Conservation (phyloP, 78 protist genomes). For the Speleostelium caveatum region DNA sequence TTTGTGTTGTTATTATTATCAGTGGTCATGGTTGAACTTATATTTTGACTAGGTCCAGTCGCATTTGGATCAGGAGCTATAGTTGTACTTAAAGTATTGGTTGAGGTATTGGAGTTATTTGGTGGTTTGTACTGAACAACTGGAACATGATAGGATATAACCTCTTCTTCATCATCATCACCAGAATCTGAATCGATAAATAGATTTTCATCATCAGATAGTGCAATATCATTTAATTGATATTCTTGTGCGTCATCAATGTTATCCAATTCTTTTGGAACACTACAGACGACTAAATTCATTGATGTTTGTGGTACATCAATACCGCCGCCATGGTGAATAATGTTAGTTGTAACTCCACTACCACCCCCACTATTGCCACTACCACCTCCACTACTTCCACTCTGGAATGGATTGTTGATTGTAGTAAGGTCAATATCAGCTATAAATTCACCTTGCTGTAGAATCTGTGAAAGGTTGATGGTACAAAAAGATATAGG, state of each 20-base stretch:
- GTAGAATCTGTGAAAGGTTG: slow-evolving; percentile 71
- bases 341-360: background rate
- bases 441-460: slow-evolving; percentile 68
- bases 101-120: background rate
- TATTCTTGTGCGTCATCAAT: slow-evolving; percentile 75
- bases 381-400: background rate
- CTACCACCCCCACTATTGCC: background rate
- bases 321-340: background rate
- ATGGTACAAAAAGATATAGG: slow-evolving; percentile 28
- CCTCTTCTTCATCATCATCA: slow-evolving; percentile 71
- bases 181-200: slow-evolving; percentile 67
- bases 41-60: background rate
- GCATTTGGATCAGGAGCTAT: background rate
- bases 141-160: slow-evolving; percentile 5
- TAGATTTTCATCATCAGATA: slow-evolving; percentile 73
- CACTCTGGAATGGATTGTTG: too few species aligned
- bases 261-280: slow-evolving; percentile 67
- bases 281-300: slow-evolving; percentile 51
- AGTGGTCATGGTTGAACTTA: background rate
- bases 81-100: background rate
- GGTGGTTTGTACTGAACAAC: background rate
- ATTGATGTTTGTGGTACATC: background rate
- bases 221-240: slow-evolving; percentile 64
- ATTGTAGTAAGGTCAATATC: slow-evolving; percentile 51
- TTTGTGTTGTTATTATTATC: background rate